phyloP scores from a whole-genome alignment of 768 basidiomycete species.

The Saitozyma podzolica region DNA sequence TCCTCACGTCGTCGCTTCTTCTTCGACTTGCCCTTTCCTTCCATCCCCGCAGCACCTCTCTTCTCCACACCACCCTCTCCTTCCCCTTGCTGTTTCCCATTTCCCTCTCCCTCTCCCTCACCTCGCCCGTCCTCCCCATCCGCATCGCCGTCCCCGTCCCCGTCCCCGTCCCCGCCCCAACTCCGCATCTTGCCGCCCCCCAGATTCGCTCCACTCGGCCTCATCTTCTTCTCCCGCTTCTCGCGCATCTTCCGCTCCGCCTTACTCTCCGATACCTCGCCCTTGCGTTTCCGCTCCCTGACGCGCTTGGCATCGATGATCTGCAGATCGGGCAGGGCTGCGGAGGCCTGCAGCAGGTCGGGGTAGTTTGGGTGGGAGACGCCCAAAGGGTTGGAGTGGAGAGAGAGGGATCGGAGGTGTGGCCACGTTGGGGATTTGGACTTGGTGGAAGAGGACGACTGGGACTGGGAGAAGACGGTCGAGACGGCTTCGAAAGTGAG shows the following conservation, averaged over 20 bases:
- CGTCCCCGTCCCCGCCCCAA: slow-evolving; percentile 26
- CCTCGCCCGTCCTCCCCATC: slow-evolving; percentile 5
- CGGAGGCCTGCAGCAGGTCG: slow-evolving; percentile 21
- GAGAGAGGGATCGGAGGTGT: slow-evolving; percentile 35
- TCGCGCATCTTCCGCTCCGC: slow-evolving; percentile 25
- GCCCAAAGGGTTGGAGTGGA: slow-evolving; percentile 38
- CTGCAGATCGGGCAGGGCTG: slow-evolving; percentile 36
- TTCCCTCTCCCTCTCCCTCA: slow-evolving; percentile 6
- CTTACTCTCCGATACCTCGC: slow-evolving; percentile 29
- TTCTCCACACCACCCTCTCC: slow-evolving; percentile 7
- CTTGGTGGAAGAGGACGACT: slow-evolving; percentile 2
- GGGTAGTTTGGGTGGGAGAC: slow-evolving; percentile 30
- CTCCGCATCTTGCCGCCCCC: slow-evolving; percentile 27
- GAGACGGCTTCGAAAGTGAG: slow-evolving; percentile 22
- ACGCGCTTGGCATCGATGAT: slow-evolving; percentile 46
- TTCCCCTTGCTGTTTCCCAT: slow-evolving; percentile 1
- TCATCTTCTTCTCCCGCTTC: slow-evolving; percentile 32
- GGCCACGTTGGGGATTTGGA: slow-evolving; percentile 13
- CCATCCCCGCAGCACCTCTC: slow-evolving; percentile 1
- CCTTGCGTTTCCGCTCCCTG: slow-evolving; percentile 38
- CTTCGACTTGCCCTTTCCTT: slow-evolving; percentile 7
- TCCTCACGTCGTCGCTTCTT: neutral
- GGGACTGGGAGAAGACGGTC: slow-evolving; percentile 14
- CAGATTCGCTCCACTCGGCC: slow-evolving; percentile 38
- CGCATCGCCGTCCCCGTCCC: neutral